phyloP scores from a whole-genome alignment of 352 stramenopile genomes.

The Peronospora tabacina region DNA sequence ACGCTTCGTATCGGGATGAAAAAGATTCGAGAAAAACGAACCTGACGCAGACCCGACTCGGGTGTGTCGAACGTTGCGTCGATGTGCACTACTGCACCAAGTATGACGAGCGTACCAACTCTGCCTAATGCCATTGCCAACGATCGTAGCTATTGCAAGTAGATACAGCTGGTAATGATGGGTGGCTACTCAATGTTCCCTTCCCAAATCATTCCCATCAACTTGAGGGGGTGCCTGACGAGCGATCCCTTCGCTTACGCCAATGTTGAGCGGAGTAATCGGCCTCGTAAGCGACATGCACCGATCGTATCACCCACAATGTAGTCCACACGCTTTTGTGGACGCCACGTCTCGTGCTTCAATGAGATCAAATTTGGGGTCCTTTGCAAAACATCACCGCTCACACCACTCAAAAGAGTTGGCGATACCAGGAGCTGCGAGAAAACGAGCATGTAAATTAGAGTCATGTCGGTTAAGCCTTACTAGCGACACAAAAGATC shows the following conservation, averaged over 20 bases:
- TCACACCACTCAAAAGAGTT: neutral
- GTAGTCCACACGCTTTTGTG: neutral
- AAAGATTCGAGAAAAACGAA: slow-evolving; percentile 4
- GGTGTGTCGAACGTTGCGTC: slow-evolving; percentile 5
- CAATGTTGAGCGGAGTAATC: too few species aligned
- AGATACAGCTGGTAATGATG: slow-evolving; percentile 1
- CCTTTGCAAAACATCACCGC: neutral
- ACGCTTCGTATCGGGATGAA: neutral
- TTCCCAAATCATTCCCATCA: slow-evolving; percentile 7
- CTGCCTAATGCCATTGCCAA: slow-evolving; percentile 6
- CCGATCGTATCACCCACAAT: neutral
- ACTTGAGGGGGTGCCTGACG: neutral
- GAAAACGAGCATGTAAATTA: too few species aligned
- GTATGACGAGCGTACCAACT: slow-evolving; percentile 6
- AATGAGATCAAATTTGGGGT: slow-evolving; percentile 1
- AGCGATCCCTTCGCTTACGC: too few species aligned
- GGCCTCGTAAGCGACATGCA: neutral
- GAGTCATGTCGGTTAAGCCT: slow-evolving; percentile 10
- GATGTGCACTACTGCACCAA: neutral
- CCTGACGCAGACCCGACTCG: slow-evolving; percentile 27
- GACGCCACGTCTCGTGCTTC: neutral
- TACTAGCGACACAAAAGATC: neutral
- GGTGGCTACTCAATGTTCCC: slow-evolving; percentile 15
- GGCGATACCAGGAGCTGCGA: neutral
- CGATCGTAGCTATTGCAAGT: neutral